Conservation (phyloP, 1,284 basidiomycete genomes). For the Cutaneotrichosporon sp. region DNA sequence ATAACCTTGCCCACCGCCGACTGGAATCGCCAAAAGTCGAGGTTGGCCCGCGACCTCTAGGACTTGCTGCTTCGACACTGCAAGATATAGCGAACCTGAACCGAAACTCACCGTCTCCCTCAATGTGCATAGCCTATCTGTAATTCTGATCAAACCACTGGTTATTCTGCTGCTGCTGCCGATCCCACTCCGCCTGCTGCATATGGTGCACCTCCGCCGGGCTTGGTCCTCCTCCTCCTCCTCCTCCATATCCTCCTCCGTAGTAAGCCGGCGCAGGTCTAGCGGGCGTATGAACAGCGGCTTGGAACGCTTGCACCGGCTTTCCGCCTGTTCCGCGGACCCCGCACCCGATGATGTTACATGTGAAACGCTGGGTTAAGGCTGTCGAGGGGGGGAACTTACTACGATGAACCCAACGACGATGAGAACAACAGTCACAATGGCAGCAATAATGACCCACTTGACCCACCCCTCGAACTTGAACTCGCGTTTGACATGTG, state of each 20-base stretch:
- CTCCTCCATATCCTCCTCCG: not conserved
- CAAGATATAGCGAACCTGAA: no score
- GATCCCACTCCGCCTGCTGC: not conserved
- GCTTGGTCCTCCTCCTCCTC: not conserved
- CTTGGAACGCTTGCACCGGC: no score
- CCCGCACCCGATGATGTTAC: not conserved
- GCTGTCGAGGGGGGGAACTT: not conserved
- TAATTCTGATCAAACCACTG: not conserved
- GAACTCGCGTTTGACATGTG: not conserved
- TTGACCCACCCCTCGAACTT: not conserved
- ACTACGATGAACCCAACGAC: not conserved
- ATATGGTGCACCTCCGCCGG: not conserved
- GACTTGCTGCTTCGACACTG: no score
- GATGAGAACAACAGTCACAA: not conserved
- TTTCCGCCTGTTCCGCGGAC: no score
- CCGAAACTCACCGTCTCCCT: not conserved
- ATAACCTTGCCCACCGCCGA: no score
- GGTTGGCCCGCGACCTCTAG: no score
- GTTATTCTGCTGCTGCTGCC: conserved; percentile 1
- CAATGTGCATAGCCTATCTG: not conserved
- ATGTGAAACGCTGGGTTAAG: not conserved
- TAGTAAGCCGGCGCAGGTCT: not conserved
- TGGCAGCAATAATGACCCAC: not conserved
- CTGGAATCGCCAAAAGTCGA: no score
- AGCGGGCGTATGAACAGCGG: no score